These are phyloP conservation scores for Stagonosporopsis cucurbitacearum DNA, from an alignment of 2,329 filamentous ascomycete genomes.

Conservation along the genomic window DNA sequence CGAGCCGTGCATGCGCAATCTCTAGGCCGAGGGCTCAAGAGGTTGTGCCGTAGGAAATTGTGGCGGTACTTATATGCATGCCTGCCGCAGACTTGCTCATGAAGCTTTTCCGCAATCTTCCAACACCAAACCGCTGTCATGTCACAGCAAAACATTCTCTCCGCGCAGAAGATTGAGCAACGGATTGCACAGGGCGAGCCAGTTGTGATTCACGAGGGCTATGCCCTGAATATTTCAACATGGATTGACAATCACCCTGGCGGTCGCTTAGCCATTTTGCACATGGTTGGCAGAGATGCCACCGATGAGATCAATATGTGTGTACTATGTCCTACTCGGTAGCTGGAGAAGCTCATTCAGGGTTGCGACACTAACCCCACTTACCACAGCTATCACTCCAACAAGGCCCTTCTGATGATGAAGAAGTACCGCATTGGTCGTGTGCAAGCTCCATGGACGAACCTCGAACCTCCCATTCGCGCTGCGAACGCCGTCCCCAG, in stretches of 20 bases:
- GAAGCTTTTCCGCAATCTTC: background rate
- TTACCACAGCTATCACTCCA: conserved; percentile 62
- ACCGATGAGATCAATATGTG: conserved; percentile 67
- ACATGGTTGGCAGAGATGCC: conserved; percentile 67
- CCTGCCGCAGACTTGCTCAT: conserved; percentile 1
- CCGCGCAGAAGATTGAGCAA: conserved; percentile 56
- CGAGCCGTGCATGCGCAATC: conserved; percentile 18
- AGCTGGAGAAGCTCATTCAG: background rate
- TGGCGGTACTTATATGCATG: conserved; percentile 10
- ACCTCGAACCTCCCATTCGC: conserved; percentile 66
- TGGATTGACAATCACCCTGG: conserved; percentile 68
- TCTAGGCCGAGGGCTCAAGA: conserved; percentile 3
- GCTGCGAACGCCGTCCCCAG: conserved; percentile 51
- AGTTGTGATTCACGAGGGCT: conserved; percentile 64
- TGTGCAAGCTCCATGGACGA: conserved; percentile 62
- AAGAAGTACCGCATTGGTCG: conserved; percentile 66
- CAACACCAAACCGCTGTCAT: conserved; percentile 15
- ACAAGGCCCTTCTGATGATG: conserved; percentile 62
- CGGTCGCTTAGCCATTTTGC: conserved; percentile 64
- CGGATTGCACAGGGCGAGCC: conserved; percentile 63
- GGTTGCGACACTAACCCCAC: conserved; percentile 24
- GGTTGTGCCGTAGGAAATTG: conserved; percentile 1
- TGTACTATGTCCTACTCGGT: conserved; percentile 19
- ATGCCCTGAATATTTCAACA: conserved; percentile 61
- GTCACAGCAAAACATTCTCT: conserved; percentile 46